Percentiles rank a stretch among this genome's conserved stretches.
These are phyloP conservation scores for Xylaria sp. DNA, from an alignment of 2,329 filamentous ascomycete genomes.

Conservation along the genomic window DNA sequence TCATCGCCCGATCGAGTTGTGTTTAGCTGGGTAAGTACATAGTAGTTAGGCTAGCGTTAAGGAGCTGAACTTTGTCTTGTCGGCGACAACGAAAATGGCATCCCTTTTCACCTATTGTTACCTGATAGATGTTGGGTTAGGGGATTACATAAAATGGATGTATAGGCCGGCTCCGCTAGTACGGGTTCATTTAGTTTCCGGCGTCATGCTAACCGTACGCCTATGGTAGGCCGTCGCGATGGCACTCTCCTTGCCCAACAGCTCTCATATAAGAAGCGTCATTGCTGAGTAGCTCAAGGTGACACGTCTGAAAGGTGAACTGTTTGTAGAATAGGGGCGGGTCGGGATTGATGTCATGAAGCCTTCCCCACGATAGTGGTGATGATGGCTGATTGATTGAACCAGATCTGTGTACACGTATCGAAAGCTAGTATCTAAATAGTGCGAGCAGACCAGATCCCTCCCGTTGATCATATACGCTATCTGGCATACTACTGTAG, in stretches of 20 bases:
- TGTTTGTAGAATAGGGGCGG: not conserved
- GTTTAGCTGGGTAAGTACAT: not conserved
- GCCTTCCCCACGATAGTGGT: not conserved
- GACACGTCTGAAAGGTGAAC: not conserved
- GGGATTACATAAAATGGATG: not conserved
- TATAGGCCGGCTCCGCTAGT: not conserved
- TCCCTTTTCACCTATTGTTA: not conserved
- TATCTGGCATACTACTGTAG: not conserved
- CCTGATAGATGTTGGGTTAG: not conserved
- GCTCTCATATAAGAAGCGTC: not conserved
- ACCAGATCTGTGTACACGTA: not conserved
- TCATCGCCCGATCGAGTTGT: not conserved
- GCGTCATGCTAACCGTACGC: not conserved
- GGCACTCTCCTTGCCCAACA: not conserved
- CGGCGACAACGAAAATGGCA: not conserved
- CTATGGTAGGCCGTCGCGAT: not conserved
- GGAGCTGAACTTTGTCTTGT: conserved; percentile 24
- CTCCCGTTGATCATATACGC: not conserved
- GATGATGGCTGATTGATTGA: conserved; percentile 11
- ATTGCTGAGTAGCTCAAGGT: not conserved
- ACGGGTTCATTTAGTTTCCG: not conserved
- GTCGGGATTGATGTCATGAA: conserved; percentile 6
- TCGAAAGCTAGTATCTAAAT: not conserved
- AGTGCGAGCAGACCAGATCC: not conserved
- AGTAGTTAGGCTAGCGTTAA: conserved; percentile 1